Evolutionary conservation across 2,329 filamentous ascomycete species (phyloP), one percentile per base, ranked within the genome.

Genomic region (Sporothrix mexicana): DNA sequence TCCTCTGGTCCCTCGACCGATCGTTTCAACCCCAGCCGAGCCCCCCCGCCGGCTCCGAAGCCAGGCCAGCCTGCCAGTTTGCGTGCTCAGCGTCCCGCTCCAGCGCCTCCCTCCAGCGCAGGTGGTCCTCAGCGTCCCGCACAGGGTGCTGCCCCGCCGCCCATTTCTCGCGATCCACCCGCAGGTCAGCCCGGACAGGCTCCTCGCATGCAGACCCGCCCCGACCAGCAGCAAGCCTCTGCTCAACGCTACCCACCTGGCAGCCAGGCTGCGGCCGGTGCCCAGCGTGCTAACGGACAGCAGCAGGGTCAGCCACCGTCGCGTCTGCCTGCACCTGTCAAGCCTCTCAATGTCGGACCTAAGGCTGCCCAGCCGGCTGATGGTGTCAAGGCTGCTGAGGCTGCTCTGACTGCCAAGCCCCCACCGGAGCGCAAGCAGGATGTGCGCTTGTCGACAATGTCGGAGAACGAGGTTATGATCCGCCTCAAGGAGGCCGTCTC

Each of bases 361-460:
- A 94, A 94, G 83, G 88, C 88, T 74, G 83, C 83, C 75, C 77
- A 80, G 51, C 79, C 84, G 77, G 84, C 76, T 73, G 93, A 96
- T 79, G 87, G 91, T 43, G 90, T 97, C 77, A 97, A 96, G 84
- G 93, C 95, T 78, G 95, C 95, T 3, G 95, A 98, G 81, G 92
- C 92, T 70, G 94, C 94, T 10, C 87, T 98, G 72, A 95, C 93
- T 17, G 91, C 95, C 78, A 96, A 97, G 83, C 92, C 93, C 61
- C 80, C 89, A 36, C 82, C 91, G 43, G 90, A 94, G 78, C 91
- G 93, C 74, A 91, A 93, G 82, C 95, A 97, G 83, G 96, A 98
- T 83, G 94, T 96, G 67, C 94, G 96, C 79, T 98, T 99, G 94
- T 98, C 95, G 51, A 97, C 93, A 77, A 98, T 99, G 96, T 93